Evolutionary conservation across 495 filamentous ascomycete genomes (phyloP), one percentile per base, ranked within the genome.

Genomic region (Penicillium maclennaniae): DNA sequence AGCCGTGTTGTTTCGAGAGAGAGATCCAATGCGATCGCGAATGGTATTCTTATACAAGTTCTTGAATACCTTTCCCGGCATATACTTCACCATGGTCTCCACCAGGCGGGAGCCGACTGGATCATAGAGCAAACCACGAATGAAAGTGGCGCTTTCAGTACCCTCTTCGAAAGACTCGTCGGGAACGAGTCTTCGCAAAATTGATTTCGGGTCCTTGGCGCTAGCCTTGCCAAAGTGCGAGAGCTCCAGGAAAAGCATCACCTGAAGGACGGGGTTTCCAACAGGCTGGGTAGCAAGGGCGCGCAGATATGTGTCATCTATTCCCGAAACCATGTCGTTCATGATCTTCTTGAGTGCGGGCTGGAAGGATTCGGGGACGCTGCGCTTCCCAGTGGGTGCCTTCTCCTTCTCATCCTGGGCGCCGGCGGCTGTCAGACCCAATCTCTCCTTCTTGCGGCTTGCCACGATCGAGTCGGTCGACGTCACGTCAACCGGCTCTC

Each of bases 31-130:
- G 6, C 89, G 81, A 1, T 85, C 84, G 49, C 81, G 82, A 54
- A 97, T 87, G 53, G 87, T 81, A 43, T 83, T 82, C 39, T 78
- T 80, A 63, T 92, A 87, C 0, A 98, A 67, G 19, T 80, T 78
- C 64, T 96, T 96, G 79, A 97, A 97, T 17, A 88, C 77, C 62
- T 89, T 95, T 26, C 89, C 91, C 0, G 92, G 91, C 26, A 87
- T 86, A 60, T 84, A 76, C 9, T 80, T 79, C 53, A 96, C 79
- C 49, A 98, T 84, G 2, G 84, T 87, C 65, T 98, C 93, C 10
- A 96, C 79, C 5, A 98, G 77, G 27, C 91, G 85, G 6, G 91
- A 96, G 5, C 95, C 95, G 21, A 97, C 82, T 0, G 87, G 73
- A 62, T 96, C 89, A 63, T 97, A 97, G 20, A 97, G 68, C 56